Percentiles rank a stretch among this genome's conserved stretches.
Conservation (phyloP, 1,284 basidiomycete species). For the Pseudozyma sp. region DNA sequence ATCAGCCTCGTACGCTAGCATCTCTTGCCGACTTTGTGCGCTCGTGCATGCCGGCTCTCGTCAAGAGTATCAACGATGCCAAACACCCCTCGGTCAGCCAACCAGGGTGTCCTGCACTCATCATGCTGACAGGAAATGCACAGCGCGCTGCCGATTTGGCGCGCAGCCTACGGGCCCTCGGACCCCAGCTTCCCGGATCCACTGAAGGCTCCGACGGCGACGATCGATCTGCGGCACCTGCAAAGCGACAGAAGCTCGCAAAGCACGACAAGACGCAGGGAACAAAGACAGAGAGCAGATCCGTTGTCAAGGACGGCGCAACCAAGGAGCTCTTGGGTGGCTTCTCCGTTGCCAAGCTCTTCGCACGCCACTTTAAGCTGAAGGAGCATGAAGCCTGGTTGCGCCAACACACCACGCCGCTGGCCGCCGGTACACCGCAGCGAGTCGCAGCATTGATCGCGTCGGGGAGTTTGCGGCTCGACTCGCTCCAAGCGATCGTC, state of each 20-base stretch:
- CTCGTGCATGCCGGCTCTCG: constrained; percentile 35
- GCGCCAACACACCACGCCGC: constrained; percentile 46
- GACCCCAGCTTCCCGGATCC: constrained; percentile 25
- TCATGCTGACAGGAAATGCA: constrained; percentile 63
- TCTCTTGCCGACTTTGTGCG: constrained; percentile 44
- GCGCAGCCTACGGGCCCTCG: constrained; percentile 45
- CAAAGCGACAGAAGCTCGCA: constrained; percentile 31
- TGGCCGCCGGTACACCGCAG: constrained; percentile 63
- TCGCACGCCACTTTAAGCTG: constrained; percentile 66
- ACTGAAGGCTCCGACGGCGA: constrained; percentile 23
- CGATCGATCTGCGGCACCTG: constrained; percentile 15
- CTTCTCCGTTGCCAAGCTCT: constrained; percentile 61
- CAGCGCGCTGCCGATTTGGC: constrained; percentile 61
- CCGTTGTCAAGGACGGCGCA: constrained; percentile 7
- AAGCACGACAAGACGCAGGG: constrained; percentile 14
- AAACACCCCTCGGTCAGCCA: constrained; percentile 16
- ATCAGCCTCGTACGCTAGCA: constrained; percentile 29
- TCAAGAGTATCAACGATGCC: constrained; percentile 25
- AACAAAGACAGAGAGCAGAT: constrained; percentile 12
- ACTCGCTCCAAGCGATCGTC: constrained; percentile 47
- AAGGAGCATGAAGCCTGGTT: constrained; percentile 61
- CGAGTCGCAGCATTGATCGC: constrained; percentile 53
- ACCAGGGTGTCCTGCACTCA: constrained; percentile 43
- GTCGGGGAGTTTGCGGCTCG: constrained; percentile 45
- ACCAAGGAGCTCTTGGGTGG: constrained; percentile 25